Evolutionary conservation across 2,329 filamentous ascomycete species (phyloP).

Genomic region (Geosmithia morbida): DNA sequence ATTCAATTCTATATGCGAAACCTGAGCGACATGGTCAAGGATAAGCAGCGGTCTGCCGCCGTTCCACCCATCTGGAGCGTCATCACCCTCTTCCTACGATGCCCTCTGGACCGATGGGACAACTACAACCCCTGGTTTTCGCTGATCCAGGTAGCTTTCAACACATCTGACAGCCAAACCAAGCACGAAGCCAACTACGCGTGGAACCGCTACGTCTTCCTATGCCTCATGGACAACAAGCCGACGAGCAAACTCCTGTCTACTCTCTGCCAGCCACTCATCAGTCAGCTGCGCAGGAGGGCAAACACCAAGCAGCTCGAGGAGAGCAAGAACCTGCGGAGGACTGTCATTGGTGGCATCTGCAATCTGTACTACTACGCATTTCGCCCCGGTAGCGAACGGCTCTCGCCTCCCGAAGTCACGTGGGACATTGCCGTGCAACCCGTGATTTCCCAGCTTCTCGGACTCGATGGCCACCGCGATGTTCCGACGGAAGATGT

Average conservation of each 20-base stretch:
- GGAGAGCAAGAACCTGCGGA: constrained; percentile 32
- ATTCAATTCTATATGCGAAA: constrained; percentile 54
- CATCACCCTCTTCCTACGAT: constrained; percentile 63
- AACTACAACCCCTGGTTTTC: constrained; percentile 61
- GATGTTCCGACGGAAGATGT: constrained; percentile 33
- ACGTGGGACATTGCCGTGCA: constrained; percentile 69
- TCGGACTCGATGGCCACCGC: constrained; percentile 20
- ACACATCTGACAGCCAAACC: constrained; percentile 55
- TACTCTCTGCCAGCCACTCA: constrained; percentile 50
- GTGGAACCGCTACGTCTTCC: constrained; percentile 75
- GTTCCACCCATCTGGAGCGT: constrained; percentile 87
- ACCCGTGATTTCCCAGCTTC: constrained; percentile 44
- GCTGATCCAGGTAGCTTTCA: constrained; percentile 73
- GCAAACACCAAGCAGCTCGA: constrained; percentile 40
- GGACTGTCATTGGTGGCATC: constrained; percentile 50
- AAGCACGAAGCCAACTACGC: constrained; percentile 68
- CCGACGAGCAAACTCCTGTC: constrained; percentile 23
- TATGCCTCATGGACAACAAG: constrained; percentile 49
- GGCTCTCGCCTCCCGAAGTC: constrained; percentile 47
- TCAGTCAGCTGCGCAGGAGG: constrained; percentile 53
- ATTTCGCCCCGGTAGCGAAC: constrained; percentile 54
- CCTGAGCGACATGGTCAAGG: constrained; percentile 54
- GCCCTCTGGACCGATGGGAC: constrained; percentile 52
- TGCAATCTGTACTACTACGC: constrained; percentile 74
- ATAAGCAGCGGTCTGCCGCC: constrained; percentile 31